Base-by-base conservation (phyloP, 2,329 filamentous ascomycete species). In the Colletotrichum melonis region DNA sequence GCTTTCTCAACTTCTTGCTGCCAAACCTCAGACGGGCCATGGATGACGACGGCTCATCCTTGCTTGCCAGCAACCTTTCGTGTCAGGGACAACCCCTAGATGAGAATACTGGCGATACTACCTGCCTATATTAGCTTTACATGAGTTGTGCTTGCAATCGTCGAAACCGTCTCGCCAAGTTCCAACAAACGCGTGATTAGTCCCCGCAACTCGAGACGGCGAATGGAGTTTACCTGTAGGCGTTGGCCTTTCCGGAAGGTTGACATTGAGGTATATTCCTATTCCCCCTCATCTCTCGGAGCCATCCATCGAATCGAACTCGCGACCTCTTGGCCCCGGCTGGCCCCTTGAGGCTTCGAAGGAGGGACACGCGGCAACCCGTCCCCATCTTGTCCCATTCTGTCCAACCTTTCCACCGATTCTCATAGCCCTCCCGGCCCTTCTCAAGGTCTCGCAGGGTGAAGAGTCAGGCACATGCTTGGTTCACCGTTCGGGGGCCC, bases 111-210 rank as follows among this genome's bases (percentile, higher is more conserved):
- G 46, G 55, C 42, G 60, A 70, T 62, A 35, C 32, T 49, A 70
- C 70, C 70, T 65, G 55, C 67, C 70, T 65, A 57, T 64, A 65
- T 12, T 32, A 60, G 67, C 67, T 35, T 49, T 35, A 35, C 35
- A 24, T 49, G 66, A 64, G 55, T 57, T 64, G 14, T 55, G 42
- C 42, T 49, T 49, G 26, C 55, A 55, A 46, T n/a, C 16, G 4
- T 30, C 42, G 7, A 32, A 32, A 52, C 32, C 38, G 24, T 59
- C 24, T 9, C 19, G 42, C 42, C 42, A 42, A 42, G 38, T 42
- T 42, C 14, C 5, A 49, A 49, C 16, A 49, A 49, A n/a, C 42
- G 42, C 42, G 42, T 49, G 42, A 49, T 49, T 24, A 57, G 65
- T 49, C 58, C 32, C 49, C 65, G 35, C 30, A 72, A 52, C 28